Evolutionary conservation across 108 stramenopile genomes (phyloP), one percentile per base, ranked within the genome.

Genomic region (Nitzschia palea): DNA sequence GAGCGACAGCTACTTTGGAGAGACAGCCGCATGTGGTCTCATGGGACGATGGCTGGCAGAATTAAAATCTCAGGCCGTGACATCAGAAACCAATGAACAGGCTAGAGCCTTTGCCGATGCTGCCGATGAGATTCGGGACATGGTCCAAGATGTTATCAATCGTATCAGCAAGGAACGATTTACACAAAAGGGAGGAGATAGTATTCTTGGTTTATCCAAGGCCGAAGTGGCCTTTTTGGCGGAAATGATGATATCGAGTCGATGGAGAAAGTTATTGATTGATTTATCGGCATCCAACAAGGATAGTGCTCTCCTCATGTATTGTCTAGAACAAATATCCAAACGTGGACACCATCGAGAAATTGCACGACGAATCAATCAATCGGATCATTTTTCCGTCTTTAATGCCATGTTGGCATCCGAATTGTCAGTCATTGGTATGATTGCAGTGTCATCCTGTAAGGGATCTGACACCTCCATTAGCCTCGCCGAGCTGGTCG

Each of bases 311-410:
- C 61, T 94, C 18, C 80, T 94, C 27, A 88, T 79, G 82, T 89
- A 86, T 31, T 94, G 89, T 62, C 59, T 94, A 12, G 70, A 82
- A 44, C 65, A 73, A 2, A 94, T 94, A 34, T 90, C 89, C 17
- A 88, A 91, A 26, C 56, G 80, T 45, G 93, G 93, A 17, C 83
- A 94, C 53, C 93, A 94, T 70, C 75, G 93, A 34, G 93, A 87
- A 54, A 91, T 94, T 44, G 88, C 89, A 14, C 78, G 85, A 40
- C 59, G 93, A 40, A 87, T 94, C 55, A 86, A 94, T 44, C 93
- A 89, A 61, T 87, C 86, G 9, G 93, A 94, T 52, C 88, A 91
- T 51, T 94, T 94, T 76, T 72, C 86, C 0, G 93, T 94, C 3
- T 89, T 90, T 44, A 84, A 84, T 68, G 80, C 86, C 12, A 91